Conservation (phyloP, 768 basidiomycete species). For the Porpolomopsis calyptriformis region DNA sequence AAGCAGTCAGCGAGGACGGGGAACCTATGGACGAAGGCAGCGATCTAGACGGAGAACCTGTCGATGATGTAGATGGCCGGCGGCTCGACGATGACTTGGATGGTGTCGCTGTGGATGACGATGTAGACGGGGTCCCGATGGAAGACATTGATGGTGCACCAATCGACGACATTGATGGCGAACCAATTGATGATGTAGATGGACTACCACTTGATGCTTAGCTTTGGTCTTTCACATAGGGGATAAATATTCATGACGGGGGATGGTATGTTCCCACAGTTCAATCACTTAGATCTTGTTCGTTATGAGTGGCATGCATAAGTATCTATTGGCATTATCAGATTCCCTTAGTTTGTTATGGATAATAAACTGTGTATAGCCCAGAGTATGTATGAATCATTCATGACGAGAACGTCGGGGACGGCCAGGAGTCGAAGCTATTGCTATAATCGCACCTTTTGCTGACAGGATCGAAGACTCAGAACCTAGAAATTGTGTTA, state of each 20-base stretch:
- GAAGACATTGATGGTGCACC: conserved; percentile 39
- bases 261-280: too few relatives aligned
- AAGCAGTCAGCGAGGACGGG: conserved; percentile 24
- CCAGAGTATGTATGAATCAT: conserved; percentile 9
- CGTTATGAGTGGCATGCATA: not conserved
- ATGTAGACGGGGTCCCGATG: conserved; percentile 27
- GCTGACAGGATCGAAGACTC: conserved; percentile 60
- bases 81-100: conserved; percentile 29
- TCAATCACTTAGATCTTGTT: too few relatives aligned
- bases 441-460: conserved; percentile 64
- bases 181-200: conserved; percentile 30
- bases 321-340: not conserved
- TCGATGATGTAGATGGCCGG: conserved; percentile 29
- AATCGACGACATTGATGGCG: conserved; percentile 34
- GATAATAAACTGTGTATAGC: not conserved
- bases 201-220: too few relatives aligned
- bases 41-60: conserved; percentile 27
- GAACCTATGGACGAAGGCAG: conserved; percentile 28
- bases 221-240: too few relatives aligned
- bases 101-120: conserved; percentile 32
- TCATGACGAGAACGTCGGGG: conserved; percentile 28
- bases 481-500: conserved; percentile 37
- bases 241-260: too few relatives aligned
- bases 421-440: conserved; percentile 34
- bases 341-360: conserved; percentile 1